phyloP scores from a whole-genome alignment of 73 alveolate genomes.

The Paramecium sexaurelia region DNA sequence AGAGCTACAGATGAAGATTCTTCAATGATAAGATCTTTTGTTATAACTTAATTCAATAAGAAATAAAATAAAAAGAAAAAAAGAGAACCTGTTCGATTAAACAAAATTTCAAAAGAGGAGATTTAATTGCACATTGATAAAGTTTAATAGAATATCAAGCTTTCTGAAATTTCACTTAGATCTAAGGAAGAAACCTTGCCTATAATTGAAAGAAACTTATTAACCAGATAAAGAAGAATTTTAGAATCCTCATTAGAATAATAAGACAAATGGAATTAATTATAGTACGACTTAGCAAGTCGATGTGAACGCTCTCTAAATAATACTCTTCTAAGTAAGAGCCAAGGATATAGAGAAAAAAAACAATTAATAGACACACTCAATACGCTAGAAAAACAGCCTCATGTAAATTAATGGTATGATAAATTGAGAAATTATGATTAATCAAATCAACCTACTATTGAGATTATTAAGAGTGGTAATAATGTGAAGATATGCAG shows the following conservation, averaged over 20 bases:
- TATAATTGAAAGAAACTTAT: not conserved
- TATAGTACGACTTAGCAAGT: not conserved
- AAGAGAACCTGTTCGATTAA: not conserved
- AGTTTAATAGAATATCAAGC: not conserved
- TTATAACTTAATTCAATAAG: not conserved
- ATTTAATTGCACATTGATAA: not conserved
- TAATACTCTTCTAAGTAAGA: not conserved
- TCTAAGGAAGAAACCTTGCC: not conserved
- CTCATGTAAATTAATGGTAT: not conserved
- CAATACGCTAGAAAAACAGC: not conserved
- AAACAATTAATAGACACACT: not conserved
- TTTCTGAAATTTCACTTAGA: not conserved
- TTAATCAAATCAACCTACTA: not conserved
- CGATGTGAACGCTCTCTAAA: not conserved
- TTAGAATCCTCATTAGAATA: not conserved
- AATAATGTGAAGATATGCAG: not conserved
- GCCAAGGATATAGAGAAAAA: not conserved
- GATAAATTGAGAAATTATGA: not conserved
- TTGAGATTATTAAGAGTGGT: not conserved
- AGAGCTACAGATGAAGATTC: not conserved
- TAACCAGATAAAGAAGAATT: constrained; percentile 5
- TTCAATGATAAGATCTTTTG: not conserved
- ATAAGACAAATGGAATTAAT: not conserved
- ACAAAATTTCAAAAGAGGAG: not conserved
- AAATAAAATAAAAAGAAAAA: not conserved